Conservation (phyloP, 2,329 filamentous ascomycete species). For the Falciphora oryzae region DNA sequence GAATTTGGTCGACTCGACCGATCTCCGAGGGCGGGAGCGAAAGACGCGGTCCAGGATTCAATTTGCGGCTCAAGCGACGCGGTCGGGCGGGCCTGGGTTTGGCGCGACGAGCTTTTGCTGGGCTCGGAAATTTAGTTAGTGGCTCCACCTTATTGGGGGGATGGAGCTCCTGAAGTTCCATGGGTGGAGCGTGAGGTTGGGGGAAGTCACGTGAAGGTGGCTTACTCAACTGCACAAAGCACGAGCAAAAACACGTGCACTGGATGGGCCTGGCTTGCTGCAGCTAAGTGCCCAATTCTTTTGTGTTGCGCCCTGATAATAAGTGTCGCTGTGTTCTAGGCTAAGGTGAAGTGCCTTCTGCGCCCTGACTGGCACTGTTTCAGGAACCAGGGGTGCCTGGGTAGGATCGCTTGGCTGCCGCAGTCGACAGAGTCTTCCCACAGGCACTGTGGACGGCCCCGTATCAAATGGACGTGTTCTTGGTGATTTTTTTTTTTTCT, state of each 20-base stretch:
- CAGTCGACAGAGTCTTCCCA: background rate
- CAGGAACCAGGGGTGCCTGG: background rate
- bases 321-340: too few relatives aligned
- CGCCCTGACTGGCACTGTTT: background rate
- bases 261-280: too few relatives aligned
- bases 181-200: background rate
- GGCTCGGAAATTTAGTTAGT: background rate
- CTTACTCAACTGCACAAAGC: too few relatives aligned
- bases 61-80: background rate
- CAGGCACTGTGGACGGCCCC: background rate
- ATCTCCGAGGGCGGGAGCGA: background rate
- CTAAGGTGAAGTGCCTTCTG: too few relatives aligned
- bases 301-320: too few relatives aligned
- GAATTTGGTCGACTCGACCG: background rate
- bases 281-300: too few relatives aligned
- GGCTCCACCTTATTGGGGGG: background rate
- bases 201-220: too few relatives aligned
- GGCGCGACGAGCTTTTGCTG: background rate
- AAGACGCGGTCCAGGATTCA: conserved; percentile 3
- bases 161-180: too few relatives aligned
- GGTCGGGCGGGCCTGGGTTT: background rate
- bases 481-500: background rate
- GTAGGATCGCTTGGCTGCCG: background rate
- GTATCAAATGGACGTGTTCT: background rate
- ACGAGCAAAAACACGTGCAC: too few relatives aligned